Base-by-base conservation (phyloP, 2,329 filamentous ascomycete genomes). In the Trichophyton verrucosum region DNA sequence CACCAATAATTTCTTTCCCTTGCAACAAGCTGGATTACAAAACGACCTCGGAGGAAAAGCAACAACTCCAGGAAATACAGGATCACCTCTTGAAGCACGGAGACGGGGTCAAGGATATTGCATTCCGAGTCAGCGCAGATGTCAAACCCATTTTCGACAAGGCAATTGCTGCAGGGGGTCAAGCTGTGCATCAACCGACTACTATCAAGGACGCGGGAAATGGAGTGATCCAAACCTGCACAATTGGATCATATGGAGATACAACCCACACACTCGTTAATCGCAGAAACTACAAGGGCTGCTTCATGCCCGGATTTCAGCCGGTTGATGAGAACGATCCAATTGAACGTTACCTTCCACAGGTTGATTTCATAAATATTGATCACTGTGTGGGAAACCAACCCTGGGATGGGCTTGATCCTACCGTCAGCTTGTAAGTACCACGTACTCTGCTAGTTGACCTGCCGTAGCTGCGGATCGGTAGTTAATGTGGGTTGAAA, bases 341-440 rank as follows among this genome's bases (percentile, higher is more conserved):
- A 0, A 70, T 80, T 22, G 69, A 71, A 38, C 64, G 67, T 17
- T 66, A 69, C 46, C 77, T 88, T 2, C 89, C 90, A 0, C 65
- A 75, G 0, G 81, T 95, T n/a, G 73, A 79, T 6, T 81, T 95
- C 57, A 79, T 82, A 62, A 85, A 85, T 67, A 89, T 96, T 74
- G 91, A 96, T 75, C 91, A 96, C 80, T 96, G 91, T 76, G 91
- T 96, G 67, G 91, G 91, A 68, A 96, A 96, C 80, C 91, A 96
- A 78, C 85, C 88, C 73, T 96, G 91, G 91, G 81, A 88, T 73
- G 85, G 89, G 69, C 90, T 96, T 76, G 80, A 84, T 60, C 72
- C 74, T 6, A 76, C 77, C 22, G 84, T 82, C 65, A 77, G 78
- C 59, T 85, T 82, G 74, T 77, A 70, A 57, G 44, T 47, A 47